phyloP scores from a whole-genome alignment of 1,139 yeast species.

The Taiozyma onychis region DNA sequence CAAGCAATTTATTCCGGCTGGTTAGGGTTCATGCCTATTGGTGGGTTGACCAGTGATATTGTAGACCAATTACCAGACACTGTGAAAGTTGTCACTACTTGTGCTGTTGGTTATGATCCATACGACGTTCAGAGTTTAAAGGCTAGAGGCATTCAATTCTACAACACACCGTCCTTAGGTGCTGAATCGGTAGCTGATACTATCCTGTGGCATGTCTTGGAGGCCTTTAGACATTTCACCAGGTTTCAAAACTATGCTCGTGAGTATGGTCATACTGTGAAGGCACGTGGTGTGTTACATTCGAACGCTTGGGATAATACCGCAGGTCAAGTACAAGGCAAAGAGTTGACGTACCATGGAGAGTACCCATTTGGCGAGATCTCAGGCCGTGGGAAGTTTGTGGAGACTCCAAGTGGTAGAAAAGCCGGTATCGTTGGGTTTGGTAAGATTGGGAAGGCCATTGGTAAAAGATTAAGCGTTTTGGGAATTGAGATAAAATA shows the following conservation, averaged over 20 bases:
- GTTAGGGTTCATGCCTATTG: constrained; percentile 47
- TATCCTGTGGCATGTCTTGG: constrained; percentile 60
- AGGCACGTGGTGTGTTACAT: constrained; percentile 28
- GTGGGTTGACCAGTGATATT: constrained; percentile 40
- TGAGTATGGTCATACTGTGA: constrained; percentile 34
- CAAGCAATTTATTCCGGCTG: constrained; percentile 60
- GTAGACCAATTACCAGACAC: constrained; percentile 38
- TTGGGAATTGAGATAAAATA: constrained; percentile 71
- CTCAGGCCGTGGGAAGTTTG: constrained; percentile 32
- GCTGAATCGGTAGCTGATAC: constrained; percentile 79
- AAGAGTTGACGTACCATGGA: constrained; percentile 22
- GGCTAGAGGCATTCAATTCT: constrained; percentile 40
- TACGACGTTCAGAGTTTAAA: constrained; percentile 40
- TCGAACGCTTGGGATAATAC: constrained; percentile 31
- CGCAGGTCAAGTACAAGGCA: constrained; percentile 29
- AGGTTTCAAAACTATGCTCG: constrained; percentile 39
- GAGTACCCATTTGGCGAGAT: constrained; percentile 39
- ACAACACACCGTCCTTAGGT: constrained; percentile 58
- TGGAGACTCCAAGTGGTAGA: constrained; percentile 48
- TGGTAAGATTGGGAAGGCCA: constrained; percentile 67
- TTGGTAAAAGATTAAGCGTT: constrained; percentile 50
- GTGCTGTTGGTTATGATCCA: constrained; percentile 62
- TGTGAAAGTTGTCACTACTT: constrained; percentile 50
- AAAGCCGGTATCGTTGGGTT: constrained; percentile 67
- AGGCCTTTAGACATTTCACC: constrained; percentile 56